Percentiles rank a stretch among this genome's conserved stretches.
Conservation (phyloP, 1,139 yeast species). For the Suhomyces bokatorum region DNA sequence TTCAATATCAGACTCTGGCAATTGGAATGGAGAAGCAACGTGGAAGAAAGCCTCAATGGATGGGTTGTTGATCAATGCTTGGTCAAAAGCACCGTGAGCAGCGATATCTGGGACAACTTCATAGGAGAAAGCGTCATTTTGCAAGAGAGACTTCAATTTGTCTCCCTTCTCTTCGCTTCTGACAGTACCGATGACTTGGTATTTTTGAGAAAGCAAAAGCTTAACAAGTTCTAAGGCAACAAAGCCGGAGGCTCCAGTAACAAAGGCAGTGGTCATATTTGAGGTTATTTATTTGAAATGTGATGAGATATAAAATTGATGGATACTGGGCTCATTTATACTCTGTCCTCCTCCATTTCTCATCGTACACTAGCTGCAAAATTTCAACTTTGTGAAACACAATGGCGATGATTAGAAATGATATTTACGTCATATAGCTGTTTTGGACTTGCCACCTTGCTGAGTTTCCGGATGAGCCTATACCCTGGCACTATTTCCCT, state of each 20-base stretch:
- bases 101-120: conserved; percentile 25
- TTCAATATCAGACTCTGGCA: not conserved
- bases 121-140: conserved; percentile 24
- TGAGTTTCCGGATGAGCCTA: no score
- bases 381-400: no score
- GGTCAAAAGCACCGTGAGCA: conserved; percentile 12
- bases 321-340: no score
- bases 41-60: conserved; percentile 2
- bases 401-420: no score
- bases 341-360: no score
- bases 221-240: conserved; percentile 39
- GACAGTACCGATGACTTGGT: conserved; percentile 59
- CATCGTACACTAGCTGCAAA: no score
- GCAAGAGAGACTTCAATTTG: conserved; percentile 15
- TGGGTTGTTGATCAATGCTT: conserved; percentile 1
- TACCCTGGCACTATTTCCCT: no score
- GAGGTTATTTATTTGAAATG: no score
- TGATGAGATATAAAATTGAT: no score
- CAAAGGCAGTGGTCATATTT: conserved; percentile 24
- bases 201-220: conserved; percentile 36
- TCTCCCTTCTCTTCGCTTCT: conserved; percentile 25
- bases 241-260: conserved; percentile 41
- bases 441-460: no score
- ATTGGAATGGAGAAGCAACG: conserved; percentile 2
- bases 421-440: no score